phyloP scores from a whole-genome alignment of 169 alveolate species.

The Cryptosporidium ryanae region DNA sequence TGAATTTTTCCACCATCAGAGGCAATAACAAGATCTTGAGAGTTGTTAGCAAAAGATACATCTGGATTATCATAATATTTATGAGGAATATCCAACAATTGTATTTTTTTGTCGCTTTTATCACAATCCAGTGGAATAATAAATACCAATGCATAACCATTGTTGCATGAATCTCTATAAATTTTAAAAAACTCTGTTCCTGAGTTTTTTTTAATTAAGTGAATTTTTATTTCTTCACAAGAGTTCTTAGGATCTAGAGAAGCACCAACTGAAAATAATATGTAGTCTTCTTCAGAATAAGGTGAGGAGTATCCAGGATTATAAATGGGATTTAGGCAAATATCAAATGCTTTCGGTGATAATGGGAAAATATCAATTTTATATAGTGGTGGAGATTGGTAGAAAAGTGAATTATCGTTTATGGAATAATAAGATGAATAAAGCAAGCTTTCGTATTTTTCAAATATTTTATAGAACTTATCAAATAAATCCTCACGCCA shows the following conservation, averaged over 20 bases:
- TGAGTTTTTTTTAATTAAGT: background rate
- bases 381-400: constrained; percentile 44
- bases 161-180: background rate
- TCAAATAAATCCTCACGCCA: background rate
- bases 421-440: background rate
- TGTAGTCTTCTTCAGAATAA: background rate
- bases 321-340: constrained; percentile 31
- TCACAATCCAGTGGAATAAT: constrained; percentile 10
- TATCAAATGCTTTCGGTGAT: constrained; percentile 70
- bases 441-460: background rate
- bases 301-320: constrained; percentile 11
- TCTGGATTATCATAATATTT: constrained; percentile 79
- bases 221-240: constrained; percentile 38
- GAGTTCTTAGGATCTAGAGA: constrained; percentile 27
- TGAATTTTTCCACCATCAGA: constrained; percentile 80
- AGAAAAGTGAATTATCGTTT: constrained; percentile 23
- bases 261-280: constrained; percentile 59
- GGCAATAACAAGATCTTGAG: constrained; percentile 80
- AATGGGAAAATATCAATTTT: constrained; percentile 54
- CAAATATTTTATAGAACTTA: constrained; percentile 9
- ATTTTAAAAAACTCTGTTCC: background rate
- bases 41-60: constrained; percentile 81
- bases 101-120: background rate
- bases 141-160: constrained; percentile 55
- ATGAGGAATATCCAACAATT: constrained; percentile 48